Evolutionary conservation across 225 moss, liverwort and hornwort species (phyloP).

Genomic region (Lunularia cruciata): DNA sequence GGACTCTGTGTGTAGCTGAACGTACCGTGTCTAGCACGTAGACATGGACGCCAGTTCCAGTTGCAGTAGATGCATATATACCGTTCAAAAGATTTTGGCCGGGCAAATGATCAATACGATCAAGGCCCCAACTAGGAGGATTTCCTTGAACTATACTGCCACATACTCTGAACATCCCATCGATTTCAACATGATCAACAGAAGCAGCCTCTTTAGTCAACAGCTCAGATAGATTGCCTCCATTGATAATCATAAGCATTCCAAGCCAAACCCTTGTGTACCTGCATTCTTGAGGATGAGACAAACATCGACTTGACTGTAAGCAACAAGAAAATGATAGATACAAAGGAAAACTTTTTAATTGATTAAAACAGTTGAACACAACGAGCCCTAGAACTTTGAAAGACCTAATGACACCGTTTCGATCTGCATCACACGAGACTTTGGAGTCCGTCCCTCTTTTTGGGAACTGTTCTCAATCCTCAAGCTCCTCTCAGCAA

Average conservation of each 20-base stretch:
- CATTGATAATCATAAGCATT: slow-evolving; percentile 76
- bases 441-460: no score
- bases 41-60: slow-evolving; percentile 71
- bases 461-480: no score
- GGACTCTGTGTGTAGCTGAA: background rate
- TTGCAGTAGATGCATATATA: slow-evolving; percentile 54
- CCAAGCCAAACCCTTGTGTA: slow-evolving; percentile 80
- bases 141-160: slow-evolving; percentile 59
- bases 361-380: no score
- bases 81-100: slow-evolving; percentile 58
- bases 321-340: slow-evolving; percentile 21
- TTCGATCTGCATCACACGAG: no score
- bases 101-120: slow-evolving; percentile 79
- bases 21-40: slow-evolving; percentile 92
- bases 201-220: slow-evolving; percentile 53
- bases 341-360: no score
- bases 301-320: slow-evolving; percentile 19
- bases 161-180: slow-evolving; percentile 63
- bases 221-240: slow-evolving; percentile 61
- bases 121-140: slow-evolving; percentile 87
- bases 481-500: no score
- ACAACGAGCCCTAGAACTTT: no score
- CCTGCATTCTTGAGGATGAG: slow-evolving; percentile 49
- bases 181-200: slow-evolving; percentile 78
- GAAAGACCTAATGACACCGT: no score